These are phyloP conservation scores for Solanum ossicruentum DNA, from an alignment of 257 asterid genomes.

Conservation along the genomic window DNA sequence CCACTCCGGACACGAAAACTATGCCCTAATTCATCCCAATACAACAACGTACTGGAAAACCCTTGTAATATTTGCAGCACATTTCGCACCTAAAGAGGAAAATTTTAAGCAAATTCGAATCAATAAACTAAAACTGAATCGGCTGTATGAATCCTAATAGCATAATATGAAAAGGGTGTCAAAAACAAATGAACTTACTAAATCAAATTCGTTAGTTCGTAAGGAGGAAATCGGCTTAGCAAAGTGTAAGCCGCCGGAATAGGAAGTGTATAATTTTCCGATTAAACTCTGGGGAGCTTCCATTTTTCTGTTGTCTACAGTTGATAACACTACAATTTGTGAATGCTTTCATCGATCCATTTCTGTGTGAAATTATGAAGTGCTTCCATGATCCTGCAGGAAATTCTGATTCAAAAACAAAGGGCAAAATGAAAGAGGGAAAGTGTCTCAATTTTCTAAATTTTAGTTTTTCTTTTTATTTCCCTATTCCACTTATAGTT, in stretches of 20 bases:
- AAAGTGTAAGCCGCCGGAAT: slow-evolving; percentile 56
- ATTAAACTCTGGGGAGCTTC: slow-evolving; percentile 48
- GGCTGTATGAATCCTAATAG: not conserved
- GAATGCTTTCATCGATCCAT: not conserved
- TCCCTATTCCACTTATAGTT: too few relatives aligned
- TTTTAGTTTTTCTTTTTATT: not conserved
- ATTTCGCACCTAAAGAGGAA: slow-evolving; percentile 53
- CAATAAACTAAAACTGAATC: not conserved
- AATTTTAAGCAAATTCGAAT: not conserved
- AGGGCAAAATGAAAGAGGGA: not conserved
- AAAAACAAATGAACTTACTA: slow-evolving; percentile 32
- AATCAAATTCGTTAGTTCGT: slow-evolving; percentile 62
- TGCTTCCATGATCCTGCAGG: not conserved
- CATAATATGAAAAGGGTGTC: not conserved
- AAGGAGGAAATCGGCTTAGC: slow-evolving; percentile 45
- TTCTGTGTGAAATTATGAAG: not conserved
- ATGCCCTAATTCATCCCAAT: slow-evolving; percentile 49
- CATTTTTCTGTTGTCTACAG: slow-evolving; percentile 18
- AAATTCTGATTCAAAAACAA: not conserved
- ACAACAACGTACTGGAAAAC: slow-evolving; percentile 46
- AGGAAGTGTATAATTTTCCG: slow-evolving; percentile 33
- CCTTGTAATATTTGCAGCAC: slow-evolving; percentile 90
- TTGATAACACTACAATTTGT: not conserved
- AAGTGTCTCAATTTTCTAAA: not conserved
- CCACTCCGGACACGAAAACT: slow-evolving; percentile 45